Conservation (phyloP, 306 rosid genomes). For the Ceratonia siliqua region DNA sequence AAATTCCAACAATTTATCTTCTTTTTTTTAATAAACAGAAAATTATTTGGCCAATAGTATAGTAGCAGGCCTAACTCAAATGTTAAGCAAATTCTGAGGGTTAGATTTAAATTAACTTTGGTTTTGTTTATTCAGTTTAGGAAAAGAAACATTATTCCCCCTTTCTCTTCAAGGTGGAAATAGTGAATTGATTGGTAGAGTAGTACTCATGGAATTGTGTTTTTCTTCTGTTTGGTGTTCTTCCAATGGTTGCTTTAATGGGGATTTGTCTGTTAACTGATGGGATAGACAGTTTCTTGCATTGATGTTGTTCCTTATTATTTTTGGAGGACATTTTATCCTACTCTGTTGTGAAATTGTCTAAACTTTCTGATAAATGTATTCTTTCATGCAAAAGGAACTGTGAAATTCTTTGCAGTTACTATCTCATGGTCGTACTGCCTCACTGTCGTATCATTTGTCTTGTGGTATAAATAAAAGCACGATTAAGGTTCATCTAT, state of each 20-base stretch:
- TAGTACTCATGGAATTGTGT: neutral
- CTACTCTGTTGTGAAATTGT: neutral
- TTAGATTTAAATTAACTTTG: neutral
- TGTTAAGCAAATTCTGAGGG: neutral
- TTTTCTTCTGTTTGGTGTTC: slow-evolving; percentile 2
- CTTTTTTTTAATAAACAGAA: too few relatives aligned
- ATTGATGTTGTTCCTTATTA: neutral
- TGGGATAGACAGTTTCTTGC: neutral
- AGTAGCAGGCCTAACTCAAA: neutral
- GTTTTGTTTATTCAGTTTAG: neutral
- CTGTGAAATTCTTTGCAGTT: neutral
- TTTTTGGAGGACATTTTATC: neutral
- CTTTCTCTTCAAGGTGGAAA: neutral
- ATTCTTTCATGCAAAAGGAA: neutral
- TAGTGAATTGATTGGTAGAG: neutral
- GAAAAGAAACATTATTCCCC: neutral
- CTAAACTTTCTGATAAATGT: slow-evolving; percentile 1
- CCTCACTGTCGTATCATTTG: neutral
- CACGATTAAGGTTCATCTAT: slow-evolving; percentile 6
- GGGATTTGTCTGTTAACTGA: neutral
- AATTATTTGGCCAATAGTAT: neutral
- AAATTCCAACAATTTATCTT: too few relatives aligned
- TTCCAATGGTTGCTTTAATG: neutral
- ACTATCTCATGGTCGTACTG: neutral
- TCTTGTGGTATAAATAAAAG: slow-evolving; percentile 13